Percentiles rank a stretch among this genome's conserved stretches.
phyloP scores from a whole-genome alignment of 768 basidiomycete genomes.

The Serendipita indica region DNA sequence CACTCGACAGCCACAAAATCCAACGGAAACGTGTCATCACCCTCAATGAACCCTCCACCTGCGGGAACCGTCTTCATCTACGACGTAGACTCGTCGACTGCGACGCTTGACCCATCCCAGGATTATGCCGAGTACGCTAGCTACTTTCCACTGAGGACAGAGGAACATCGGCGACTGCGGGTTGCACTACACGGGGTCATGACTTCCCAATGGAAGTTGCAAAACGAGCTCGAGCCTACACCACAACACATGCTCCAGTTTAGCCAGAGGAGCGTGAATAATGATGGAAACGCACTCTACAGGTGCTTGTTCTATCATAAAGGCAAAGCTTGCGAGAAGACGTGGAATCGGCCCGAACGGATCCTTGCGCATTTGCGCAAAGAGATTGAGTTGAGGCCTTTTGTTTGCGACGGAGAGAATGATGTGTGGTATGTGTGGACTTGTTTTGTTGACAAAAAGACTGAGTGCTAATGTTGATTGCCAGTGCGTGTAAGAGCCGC shows the following conservation, averaged over 20 bases:
- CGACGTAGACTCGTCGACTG: too few species aligned
- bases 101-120: neutral
- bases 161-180: neutral
- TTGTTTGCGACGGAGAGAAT: neutral
- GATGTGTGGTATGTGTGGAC: neutral
- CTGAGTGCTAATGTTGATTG: neutral
- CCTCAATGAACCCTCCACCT: too few species aligned
- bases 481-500: neutral
- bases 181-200: neutral
- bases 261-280: neutral
- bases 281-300: neutral
- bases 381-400: neutral
- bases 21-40: too few species aligned
- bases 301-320: neutral
- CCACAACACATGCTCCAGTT: neutral
- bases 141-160: neutral
- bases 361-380: neutral
- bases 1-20: too few species aligned
- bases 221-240: conserved; percentile 7
- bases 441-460: neutral
- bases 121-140: neutral
- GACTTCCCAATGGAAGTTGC: neutral
- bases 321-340: neutral
- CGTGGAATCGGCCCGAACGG: neutral
- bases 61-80: neutral